phyloP scores from a whole-genome alignment of 2,329 filamentous ascomycete genomes.

The Colletotrichum spinosum region DNA sequence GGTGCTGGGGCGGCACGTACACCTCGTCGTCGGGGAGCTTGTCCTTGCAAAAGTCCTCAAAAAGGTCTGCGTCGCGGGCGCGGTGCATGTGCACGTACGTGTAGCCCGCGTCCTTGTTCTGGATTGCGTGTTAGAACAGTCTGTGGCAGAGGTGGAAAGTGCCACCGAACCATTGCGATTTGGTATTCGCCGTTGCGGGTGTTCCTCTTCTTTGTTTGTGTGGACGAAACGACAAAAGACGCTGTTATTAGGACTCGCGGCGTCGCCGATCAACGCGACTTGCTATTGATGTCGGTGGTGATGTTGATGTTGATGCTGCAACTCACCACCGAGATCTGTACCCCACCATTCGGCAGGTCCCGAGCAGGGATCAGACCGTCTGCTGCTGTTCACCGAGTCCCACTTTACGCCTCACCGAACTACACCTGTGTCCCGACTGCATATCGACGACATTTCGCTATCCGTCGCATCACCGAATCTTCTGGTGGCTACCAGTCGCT shows the following conservation, averaged over 20 bases:
- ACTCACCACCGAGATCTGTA: neutral
- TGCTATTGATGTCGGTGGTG: constrained; percentile 4
- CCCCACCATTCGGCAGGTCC: constrained; percentile 13
- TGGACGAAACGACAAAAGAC: no score
- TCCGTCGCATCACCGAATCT: no score
- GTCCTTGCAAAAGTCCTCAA: constrained; percentile 80
- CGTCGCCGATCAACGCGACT: neutral
- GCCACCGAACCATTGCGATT: constrained; percentile 15
- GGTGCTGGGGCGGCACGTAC: constrained; percentile 82
- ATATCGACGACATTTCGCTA: no score
- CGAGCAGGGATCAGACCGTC: constrained; percentile 15
- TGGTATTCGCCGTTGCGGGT: neutral
- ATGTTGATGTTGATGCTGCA: constrained; percentile 19
- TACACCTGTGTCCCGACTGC: neutral
- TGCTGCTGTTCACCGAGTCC: constrained; percentile 4
- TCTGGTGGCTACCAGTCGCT: no score
- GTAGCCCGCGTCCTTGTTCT: constrained; percentile 80
- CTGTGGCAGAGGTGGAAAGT: neutral
- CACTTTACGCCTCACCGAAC: neutral
- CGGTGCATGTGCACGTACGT: constrained; percentile 82
- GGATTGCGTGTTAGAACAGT: constrained; percentile 24
- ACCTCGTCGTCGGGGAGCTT: constrained; percentile 82
- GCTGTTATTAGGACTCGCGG: no score
- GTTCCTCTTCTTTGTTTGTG: neutral
- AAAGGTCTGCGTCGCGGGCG: constrained; percentile 79